phyloP scores from a whole-genome alignment of 306 rosid genomes.

The Trifolium pratense region DNA sequence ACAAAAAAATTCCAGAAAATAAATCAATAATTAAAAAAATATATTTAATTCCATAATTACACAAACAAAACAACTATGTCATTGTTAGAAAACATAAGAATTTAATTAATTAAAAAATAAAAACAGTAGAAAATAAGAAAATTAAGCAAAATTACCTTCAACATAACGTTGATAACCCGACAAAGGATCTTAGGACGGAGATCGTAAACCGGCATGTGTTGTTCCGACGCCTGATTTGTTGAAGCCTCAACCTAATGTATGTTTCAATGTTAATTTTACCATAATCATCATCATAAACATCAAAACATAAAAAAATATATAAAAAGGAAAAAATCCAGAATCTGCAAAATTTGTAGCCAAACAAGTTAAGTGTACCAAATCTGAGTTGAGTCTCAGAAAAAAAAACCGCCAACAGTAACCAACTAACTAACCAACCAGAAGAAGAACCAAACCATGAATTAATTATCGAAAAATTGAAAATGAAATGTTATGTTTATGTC shows the following conservation, averaged over 20 bases:
- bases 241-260: slow-evolving; percentile 87
- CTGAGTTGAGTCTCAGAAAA: slow-evolving; percentile 5
- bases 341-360: neutral
- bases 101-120: neutral
- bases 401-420: neutral
- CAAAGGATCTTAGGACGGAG: slow-evolving; percentile 86
- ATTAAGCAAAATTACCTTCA: slow-evolving; percentile 61
- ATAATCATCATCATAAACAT: slow-evolving; percentile 6
- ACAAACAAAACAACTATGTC: neutral
- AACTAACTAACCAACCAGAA: neutral
- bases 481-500: neutral
- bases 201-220: slow-evolving; percentile 85
- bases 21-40: neutral
- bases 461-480: neutral
- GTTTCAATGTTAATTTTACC: slow-evolving; percentile 8
- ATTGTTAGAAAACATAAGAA: neutral
- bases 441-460: neutral
- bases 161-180: slow-evolving; percentile 74
- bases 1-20: neutral
- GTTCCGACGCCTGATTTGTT: slow-evolving; percentile 88
- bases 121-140: neutral
- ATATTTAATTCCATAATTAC: neutral
- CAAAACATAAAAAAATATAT: neutral
- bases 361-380: neutral
- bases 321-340: neutral